These are phyloP conservation scores for Apiospora koreana DNA, from an alignment of 2,329 filamentous ascomycete species.

Conservation along the genomic window DNA sequence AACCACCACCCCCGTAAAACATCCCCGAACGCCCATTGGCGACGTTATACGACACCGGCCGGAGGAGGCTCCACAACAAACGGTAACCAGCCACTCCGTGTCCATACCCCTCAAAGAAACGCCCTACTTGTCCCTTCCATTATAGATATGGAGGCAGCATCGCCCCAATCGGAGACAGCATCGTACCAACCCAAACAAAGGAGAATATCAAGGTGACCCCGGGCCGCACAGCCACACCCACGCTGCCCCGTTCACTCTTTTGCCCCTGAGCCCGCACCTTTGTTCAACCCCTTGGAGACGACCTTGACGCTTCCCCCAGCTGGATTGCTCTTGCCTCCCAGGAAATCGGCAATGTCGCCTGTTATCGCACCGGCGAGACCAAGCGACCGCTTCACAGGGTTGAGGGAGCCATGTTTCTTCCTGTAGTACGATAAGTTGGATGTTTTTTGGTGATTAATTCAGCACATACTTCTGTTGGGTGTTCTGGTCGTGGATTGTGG, in stretches of 20 bases:
- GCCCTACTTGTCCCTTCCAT: too few relatives aligned
- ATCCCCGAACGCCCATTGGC: too few relatives aligned
- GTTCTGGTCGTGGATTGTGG: background rate
- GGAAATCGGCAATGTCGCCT: background rate
- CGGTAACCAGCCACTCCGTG: too few relatives aligned
- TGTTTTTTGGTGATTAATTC: background rate
- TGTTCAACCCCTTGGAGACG: background rate
- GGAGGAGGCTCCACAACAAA: too few relatives aligned
- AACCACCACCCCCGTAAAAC: too few relatives aligned
- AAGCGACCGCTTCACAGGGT: background rate
- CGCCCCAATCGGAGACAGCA: too few relatives aligned
- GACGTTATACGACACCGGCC: too few relatives aligned
- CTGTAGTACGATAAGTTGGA: background rate
- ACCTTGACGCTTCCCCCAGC: background rate
- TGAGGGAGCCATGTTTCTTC: background rate
- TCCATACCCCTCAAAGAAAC: too few relatives aligned
- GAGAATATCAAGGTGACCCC: too few relatives aligned
- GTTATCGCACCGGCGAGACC: background rate
- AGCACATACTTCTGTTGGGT: background rate
- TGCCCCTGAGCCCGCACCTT: background rate
- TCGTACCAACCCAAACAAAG: too few relatives aligned
- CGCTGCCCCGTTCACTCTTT: background rate
- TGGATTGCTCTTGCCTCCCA: background rate
- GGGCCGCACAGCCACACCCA: too few relatives aligned
- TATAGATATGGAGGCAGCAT: too few relatives aligned